These are phyloP conservation scores for Lepraria neglecta DNA, from an alignment of 495 filamentous ascomycete genomes.

Conservation along the genomic window DNA sequence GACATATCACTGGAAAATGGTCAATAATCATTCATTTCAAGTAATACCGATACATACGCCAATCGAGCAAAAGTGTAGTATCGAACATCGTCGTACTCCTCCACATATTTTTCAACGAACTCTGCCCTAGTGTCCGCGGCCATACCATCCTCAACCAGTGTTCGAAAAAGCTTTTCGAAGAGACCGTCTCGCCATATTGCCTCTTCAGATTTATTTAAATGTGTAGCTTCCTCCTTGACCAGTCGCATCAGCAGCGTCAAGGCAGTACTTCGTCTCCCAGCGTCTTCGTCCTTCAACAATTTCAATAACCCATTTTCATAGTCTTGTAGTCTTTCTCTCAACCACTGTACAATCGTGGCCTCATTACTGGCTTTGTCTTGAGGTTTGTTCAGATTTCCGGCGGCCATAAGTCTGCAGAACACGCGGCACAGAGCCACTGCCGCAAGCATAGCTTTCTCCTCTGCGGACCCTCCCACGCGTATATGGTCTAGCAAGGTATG, in stretches of 20 bases:
- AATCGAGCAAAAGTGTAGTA: slow-evolving; percentile 70
- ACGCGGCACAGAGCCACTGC: slow-evolving; percentile 79
- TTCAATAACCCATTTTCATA: slow-evolving; percentile 54
- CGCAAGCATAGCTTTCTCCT: slow-evolving; percentile 47
- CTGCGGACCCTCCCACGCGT: slow-evolving; percentile 39
- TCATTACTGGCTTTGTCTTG: slow-evolving; percentile 64
- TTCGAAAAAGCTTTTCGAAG: slow-evolving; percentile 56
- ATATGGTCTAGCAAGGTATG: slow-evolving; percentile 56
- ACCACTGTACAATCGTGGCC: slow-evolving; percentile 66
- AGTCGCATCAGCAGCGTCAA: slow-evolving; percentile 77
- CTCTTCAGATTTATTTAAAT: slow-evolving; percentile 54
- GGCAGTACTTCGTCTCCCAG: slow-evolving; percentile 47
- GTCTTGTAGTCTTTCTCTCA: slow-evolving; percentile 64
- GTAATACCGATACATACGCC: slow-evolving; percentile 45
- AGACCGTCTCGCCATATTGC: slow-evolving; percentile 57
- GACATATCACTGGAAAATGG: slow-evolving; percentile 1
- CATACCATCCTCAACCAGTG: slow-evolving; percentile 51
- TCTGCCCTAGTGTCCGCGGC: slow-evolving; percentile 55
- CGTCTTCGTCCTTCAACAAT: slow-evolving; percentile 49
- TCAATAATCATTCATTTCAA: slow-evolving; percentile 4
- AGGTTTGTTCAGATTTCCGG: slow-evolving; percentile 60
- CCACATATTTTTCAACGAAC: slow-evolving; percentile 70
- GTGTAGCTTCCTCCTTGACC: slow-evolving; percentile 65
- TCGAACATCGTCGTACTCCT: slow-evolving; percentile 75
- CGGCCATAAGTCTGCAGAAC: slow-evolving; percentile 75